Base-by-base conservation (phyloP, 2,329 filamentous ascomycete genomes). In the Colletotrichum echinochloae region DNA sequence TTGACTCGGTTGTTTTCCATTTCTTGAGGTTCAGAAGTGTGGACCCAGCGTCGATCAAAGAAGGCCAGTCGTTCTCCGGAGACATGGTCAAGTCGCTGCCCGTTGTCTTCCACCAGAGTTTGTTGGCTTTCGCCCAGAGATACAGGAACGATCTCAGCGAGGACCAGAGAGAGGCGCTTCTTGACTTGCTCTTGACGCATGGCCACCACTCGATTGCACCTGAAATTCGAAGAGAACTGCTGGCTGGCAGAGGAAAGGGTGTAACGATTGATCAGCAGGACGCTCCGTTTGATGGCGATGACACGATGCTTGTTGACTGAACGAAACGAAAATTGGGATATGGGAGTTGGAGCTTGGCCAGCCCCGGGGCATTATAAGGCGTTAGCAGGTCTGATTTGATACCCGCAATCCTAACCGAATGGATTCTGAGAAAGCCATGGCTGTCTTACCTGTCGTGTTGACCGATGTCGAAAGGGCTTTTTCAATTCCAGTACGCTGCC, bases 61-160 rank as follows among this genome's bases (percentile, higher is more conserved):
- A 84, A 39, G 82, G 79, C 5, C 84, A 88, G 39, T 81, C 85
- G 12, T 82, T 79, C 70, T 77, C 80, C 39, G 81, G 77, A 67
- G 87, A 88, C 57, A 84, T 81, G 71, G 86, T 79, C 80, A 86
- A 74, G 77, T 94, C 92, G 78, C 80, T 98, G 74, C 96, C 97
- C 0, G 94, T 99, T 9, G 90, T 99, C 66, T 99, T 95, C 94
- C 96, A 99, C 81, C 95, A 98, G 83, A 94, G 92, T 75, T 85
- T 99, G 37, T 83, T 99, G 65, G 92, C 94, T 2, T 99, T 99
- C 82, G 94, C 96, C 33, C 93, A 98, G 82, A 88, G 95, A 66
- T 99, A 98, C 83, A 91, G 94, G 77, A 97, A 98, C 75, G 95
- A 98, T 80, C 95, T 98, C 75, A 97, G 94, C 1, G 95, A 98